A percentile compares a stretch with the other conserved stretches of the same genome.
Evolutionary conservation across 2,329 filamentous ascomycete species (phyloP).

Genomic region (Tolypocladium tropicale): DNA sequence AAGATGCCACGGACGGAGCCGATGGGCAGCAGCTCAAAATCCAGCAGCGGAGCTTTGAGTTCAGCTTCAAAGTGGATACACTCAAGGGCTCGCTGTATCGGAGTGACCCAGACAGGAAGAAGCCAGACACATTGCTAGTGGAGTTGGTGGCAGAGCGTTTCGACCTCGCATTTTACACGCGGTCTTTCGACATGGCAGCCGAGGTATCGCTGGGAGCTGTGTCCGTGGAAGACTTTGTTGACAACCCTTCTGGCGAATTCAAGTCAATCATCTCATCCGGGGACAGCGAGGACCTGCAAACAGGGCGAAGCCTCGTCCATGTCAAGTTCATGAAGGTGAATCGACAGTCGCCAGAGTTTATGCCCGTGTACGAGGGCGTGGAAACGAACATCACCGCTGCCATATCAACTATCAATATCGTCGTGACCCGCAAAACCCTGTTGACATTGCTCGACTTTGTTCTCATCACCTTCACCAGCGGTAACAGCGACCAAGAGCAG

Average conservation of each 20-base stretch:
- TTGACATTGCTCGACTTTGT: constrained; percentile 91
- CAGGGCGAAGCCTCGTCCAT: constrained; percentile 72
- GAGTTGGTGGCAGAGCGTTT: constrained; percentile 89
- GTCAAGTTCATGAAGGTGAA: constrained; percentile 89
- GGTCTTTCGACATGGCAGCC: constrained; percentile 86
- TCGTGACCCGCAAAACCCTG: constrained; percentile 87
- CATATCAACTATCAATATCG: constrained; percentile 90
- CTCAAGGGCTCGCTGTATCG: constrained; percentile 87
- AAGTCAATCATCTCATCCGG: constrained; percentile 93
- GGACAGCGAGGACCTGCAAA: constrained; percentile 59
- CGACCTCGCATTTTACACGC: constrained; percentile 74
- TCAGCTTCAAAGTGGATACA: constrained; percentile 92
- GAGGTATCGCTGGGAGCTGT: constrained; percentile 82
- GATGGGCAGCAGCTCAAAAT: constrained; percentile 53
- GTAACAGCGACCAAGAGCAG: constrained; percentile 33
- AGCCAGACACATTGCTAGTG: constrained; percentile 72
- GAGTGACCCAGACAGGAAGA: constrained; percentile 67
- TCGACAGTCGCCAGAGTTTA: constrained; percentile 83
- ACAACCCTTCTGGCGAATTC: constrained; percentile 80
- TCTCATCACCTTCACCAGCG: constrained; percentile 75
- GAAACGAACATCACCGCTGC: constrained; percentile 86
- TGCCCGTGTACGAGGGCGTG: constrained; percentile 82
- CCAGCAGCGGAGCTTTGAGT: constrained; percentile 86
- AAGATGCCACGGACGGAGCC: constrained; percentile 53
- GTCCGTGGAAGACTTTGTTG: constrained; percentile 89